Conservation (phyloP, 306 rosid genomes). For the Hippophae gyantsensis region DNA sequence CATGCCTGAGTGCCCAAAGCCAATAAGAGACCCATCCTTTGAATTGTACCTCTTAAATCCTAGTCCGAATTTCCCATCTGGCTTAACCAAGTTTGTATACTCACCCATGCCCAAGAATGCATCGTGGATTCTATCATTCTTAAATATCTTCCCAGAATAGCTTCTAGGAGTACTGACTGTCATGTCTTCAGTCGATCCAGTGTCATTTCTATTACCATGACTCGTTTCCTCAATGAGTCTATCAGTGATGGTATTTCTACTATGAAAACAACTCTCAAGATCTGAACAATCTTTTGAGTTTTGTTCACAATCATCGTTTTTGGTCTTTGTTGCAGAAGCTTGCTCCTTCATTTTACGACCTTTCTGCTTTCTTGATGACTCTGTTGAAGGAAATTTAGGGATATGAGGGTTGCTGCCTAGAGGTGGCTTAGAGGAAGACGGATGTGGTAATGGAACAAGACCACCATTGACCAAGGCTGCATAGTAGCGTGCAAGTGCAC, state of each 20-base stretch:
- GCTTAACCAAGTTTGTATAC: slow-evolving; percentile 39
- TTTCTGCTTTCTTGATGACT: slow-evolving; percentile 29
- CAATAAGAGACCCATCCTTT: slow-evolving; percentile 47
- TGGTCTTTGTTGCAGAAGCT: slow-evolving; percentile 14
- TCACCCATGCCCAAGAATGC: slow-evolving; percentile 72
- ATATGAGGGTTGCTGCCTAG: slow-evolving; percentile 89
- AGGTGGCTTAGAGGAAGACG: slow-evolving; percentile 51
- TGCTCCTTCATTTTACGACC: slow-evolving; percentile 24
- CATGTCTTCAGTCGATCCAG: not conserved
- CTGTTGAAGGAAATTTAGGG: slow-evolving; percentile 50
- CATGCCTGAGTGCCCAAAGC: slow-evolving; percentile 94
- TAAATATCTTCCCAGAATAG: slow-evolving; percentile 30
- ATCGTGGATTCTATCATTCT: slow-evolving; percentile 61
- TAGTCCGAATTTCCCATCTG: slow-evolving; percentile 57
- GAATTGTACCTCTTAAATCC: slow-evolving; percentile 64
- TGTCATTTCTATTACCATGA: slow-evolving; percentile 12
- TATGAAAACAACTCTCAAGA: not conserved
- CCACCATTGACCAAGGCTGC: slow-evolving; percentile 87
- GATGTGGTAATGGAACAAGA: slow-evolving; percentile 68
- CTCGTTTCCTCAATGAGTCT: slow-evolving; percentile 19
- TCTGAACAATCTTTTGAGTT: slow-evolving; percentile 16
- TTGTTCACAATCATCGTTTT: slow-evolving; percentile 12
- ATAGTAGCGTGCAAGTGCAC: slow-evolving; percentile 92
- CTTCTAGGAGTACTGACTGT: slow-evolving; percentile 13
- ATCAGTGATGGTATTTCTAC: slow-evolving; percentile 17